Base-by-base conservation (phyloP, 306 rosid genomes). In the Rosa rugosa region DNA sequence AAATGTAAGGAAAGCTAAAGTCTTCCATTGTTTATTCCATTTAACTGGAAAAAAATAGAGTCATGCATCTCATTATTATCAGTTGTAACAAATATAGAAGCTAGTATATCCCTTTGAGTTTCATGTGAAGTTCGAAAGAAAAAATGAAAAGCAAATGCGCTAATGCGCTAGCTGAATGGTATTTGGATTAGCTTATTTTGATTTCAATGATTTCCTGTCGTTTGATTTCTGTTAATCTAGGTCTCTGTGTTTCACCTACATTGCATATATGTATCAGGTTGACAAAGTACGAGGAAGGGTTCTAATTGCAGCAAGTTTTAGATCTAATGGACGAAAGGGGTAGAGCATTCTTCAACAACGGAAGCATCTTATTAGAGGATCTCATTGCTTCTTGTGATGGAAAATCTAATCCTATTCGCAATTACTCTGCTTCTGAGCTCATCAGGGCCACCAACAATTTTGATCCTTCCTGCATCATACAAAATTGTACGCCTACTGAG, bases 351-450 rank as follows among this genome's bases (percentile, higher is more conserved):
- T 60, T 60, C 34, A 23, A 23, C 36, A 25, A 60, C 12, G 66
- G 66, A 25, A 60, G 66, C 16, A 60, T 60, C 34, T 60, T 60
- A 25, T 60, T 60, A 60, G 66, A 23, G 36, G 66, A 60, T 27
- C 34, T 60, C 38, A 60, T 59, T 60, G 66, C 38, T 23, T 60
- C 66, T 60, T 60, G 7, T 60, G 66, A 25, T 1, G 16, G 38
- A 25, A 60, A 5, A 23, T 11, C 66, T 11, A 25, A 60, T 60
- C 38, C 66, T 25, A 25, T 60, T 60, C 66, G 66, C 2, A 25
- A 60, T 23, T 25, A 23, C 38, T 23, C 66, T 60, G 66, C 66
- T 60, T 60, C 66, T 12, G 66, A 60, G 66, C 66, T 25, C 66
- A 60, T 10, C 13, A 60, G 16, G 38, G 66, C 66, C 12, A 60